A percentile compares a stretch with the other conserved stretches of the same genome.
phyloP scores from a whole-genome alignment of 129 eudicot genomes.

The Pseudognaphalium luteoalbum region DNA sequence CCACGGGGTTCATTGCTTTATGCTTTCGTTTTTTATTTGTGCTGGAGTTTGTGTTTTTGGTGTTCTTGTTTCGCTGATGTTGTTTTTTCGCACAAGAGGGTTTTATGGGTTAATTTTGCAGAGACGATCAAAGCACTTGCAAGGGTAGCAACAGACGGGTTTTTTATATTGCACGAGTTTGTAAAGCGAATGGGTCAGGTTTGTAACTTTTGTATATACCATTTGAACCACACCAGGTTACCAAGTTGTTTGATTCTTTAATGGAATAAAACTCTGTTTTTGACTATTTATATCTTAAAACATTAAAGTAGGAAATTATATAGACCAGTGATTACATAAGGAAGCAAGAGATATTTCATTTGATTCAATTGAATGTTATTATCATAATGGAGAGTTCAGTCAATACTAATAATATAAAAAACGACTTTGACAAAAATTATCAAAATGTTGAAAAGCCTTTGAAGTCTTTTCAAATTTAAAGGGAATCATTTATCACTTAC shows the following conservation, averaged over 20 bases:
- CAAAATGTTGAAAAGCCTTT: no score
- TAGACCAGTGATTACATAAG: no score
- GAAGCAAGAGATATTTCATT: no score
- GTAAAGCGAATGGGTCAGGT: background rate
- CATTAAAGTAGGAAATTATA: background rate
- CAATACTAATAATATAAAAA: no score
- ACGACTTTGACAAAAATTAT: no score
- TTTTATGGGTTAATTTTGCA: constrained; percentile 46
- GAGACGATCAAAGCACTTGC: constrained; percentile 27
- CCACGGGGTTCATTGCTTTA: constrained; percentile 74
- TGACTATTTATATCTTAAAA: background rate
- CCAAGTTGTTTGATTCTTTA: background rate
- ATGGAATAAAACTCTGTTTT: background rate
- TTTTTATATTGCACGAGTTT: background rate
- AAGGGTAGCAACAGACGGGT: background rate
- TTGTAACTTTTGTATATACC: no score
- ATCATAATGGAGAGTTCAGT: no score
- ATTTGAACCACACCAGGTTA: background rate
- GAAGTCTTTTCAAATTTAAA: no score
- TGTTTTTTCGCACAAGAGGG: constrained; percentile 66
- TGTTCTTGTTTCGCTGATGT: constrained; percentile 48
- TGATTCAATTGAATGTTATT: no score
- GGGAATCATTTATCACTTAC: no score
- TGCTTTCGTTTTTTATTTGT: constrained; percentile 64
- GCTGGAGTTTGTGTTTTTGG: constrained; percentile 60